Evolutionary conservation across 495 filamentous ascomycete species (phyloP).

Genomic region (Neurospora hispaniola): DNA sequence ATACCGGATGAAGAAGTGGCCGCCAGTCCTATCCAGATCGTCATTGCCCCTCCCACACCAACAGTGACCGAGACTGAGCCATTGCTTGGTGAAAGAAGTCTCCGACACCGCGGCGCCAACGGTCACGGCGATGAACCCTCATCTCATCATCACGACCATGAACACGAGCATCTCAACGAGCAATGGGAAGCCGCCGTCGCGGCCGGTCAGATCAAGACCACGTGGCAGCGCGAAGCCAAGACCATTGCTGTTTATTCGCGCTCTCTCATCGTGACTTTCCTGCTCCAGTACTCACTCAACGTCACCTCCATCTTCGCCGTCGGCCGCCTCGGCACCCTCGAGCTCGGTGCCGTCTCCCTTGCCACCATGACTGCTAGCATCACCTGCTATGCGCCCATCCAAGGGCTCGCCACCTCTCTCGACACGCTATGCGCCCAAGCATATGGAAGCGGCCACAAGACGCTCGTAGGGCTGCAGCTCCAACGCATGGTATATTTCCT

Average conservation of each 20-base stretch:
- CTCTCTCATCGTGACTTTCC: slow-evolving; percentile 56
- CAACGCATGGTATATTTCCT: slow-evolving; percentile 64
- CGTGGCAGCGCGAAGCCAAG: slow-evolving; percentile 75
- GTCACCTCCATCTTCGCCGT: slow-evolving; percentile 60
- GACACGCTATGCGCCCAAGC: slow-evolving; percentile 71
- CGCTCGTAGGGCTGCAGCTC: slow-evolving; percentile 59
- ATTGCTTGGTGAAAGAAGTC: slow-evolving; percentile 15
- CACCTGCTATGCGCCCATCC: slow-evolving; percentile 60
- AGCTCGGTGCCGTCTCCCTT: slow-evolving; percentile 53
- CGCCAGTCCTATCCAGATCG: slow-evolving; percentile 7
- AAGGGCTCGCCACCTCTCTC: slow-evolving; percentile 59
- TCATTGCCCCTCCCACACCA: slow-evolving; percentile 6
- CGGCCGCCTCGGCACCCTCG: slow-evolving; percentile 50
- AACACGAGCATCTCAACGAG: slow-evolving; percentile 31
- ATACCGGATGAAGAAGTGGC: slow-evolving; percentile 24
- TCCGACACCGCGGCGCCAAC: slow-evolving; percentile 1
- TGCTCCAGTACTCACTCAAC: slow-evolving; percentile 68
- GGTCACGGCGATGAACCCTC: background rate
- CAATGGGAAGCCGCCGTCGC: slow-evolving; percentile 78
- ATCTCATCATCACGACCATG: slow-evolving; percentile 1
- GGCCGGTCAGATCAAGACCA: slow-evolving; percentile 67
- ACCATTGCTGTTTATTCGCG: slow-evolving; percentile 47
- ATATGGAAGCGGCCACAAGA: slow-evolving; percentile 58
- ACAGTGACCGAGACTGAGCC: slow-evolving; percentile 29
- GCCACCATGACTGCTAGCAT: slow-evolving; percentile 68